Evolutionary conservation across 805 yeast species (phyloP).

Genomic region (Spathaspora arborariae): DNA sequence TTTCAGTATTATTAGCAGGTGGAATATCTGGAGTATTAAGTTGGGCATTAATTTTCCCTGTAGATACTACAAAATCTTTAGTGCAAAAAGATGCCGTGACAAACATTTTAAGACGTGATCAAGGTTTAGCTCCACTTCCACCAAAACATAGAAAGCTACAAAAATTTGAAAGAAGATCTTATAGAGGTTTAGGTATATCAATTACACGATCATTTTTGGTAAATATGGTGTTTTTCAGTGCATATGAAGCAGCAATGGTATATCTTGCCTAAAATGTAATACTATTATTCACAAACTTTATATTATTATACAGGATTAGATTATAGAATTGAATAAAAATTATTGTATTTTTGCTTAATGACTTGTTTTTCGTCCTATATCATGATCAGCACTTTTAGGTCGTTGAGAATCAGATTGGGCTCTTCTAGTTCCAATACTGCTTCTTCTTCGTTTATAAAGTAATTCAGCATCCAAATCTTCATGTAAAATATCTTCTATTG

Average conservation of each 20-base stretch:
- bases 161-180: conserved; percentile 45
- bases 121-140: conserved; percentile 44
- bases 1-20: conserved; percentile 54
- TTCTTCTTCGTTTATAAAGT: conserved; percentile 9
- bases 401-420: neutral
- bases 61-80: conserved; percentile 76
- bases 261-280: conserved; percentile 44
- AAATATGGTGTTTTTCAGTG: conserved; percentile 71
- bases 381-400: conserved; percentile 3
- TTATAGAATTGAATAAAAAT: neutral
- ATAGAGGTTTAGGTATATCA: conserved; percentile 76
- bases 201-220: conserved; percentile 66
- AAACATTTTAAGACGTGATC: conserved; percentile 52
- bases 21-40: conserved; percentile 72
- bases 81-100: conserved; percentile 72
- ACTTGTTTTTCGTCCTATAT: conserved; percentile 8
- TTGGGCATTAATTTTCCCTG: conserved; percentile 74
- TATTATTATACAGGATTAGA: neutral
- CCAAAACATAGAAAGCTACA: conserved; percentile 25
- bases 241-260: conserved; percentile 65
- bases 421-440: conserved; percentile 3
- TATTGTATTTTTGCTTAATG: neutral
- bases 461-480: conserved; percentile 10
- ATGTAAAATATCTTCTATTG: conserved; percentile 16
- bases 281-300: neutral